A percentile compares a stretch with the other conserved stretches of the same genome.
Conservation (phyloP, 768 basidiomycete species). For the Porphyrellus cyaneotinctus region DNA sequence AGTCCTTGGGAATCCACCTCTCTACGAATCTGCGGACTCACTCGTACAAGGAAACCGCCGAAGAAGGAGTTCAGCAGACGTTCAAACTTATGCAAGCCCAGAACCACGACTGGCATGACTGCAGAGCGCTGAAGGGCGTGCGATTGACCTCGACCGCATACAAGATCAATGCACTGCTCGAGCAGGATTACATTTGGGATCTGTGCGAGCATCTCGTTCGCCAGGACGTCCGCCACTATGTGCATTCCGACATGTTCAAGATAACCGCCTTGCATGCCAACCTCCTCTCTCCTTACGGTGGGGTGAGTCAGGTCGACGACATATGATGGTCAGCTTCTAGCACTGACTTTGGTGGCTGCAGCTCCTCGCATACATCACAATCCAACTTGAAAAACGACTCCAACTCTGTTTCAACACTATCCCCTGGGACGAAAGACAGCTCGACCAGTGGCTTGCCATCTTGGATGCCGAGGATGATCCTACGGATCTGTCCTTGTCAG, state of each 20-base stretch:
- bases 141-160: neutral
- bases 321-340: too few relatives aligned
- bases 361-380: neutral
- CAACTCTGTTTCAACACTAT: neutral
- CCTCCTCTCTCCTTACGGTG: neutral
- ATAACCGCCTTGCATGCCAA: neutral
- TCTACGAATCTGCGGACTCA: neutral
- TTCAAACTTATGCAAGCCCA: neutral
- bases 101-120: neutral
- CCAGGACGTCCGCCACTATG: neutral
- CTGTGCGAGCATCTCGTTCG: neutral
- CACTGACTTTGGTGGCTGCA: neutral
- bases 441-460: too few relatives aligned
- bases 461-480: neutral
- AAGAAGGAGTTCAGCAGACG: neutral
- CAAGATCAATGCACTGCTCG: neutral
- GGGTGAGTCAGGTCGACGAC: neutral
- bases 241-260: neutral
- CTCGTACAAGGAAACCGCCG: neutral
- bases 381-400: neutral
- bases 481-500: too few relatives aligned
- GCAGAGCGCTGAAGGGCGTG: neutral
- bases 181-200: neutral
- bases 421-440: too few relatives aligned
- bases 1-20: neutral